These are phyloP conservation scores for Chytridium lagenaria DNA, from an alignment of 371 early-diverging fungal genomes.

Conservation along the genomic window DNA sequence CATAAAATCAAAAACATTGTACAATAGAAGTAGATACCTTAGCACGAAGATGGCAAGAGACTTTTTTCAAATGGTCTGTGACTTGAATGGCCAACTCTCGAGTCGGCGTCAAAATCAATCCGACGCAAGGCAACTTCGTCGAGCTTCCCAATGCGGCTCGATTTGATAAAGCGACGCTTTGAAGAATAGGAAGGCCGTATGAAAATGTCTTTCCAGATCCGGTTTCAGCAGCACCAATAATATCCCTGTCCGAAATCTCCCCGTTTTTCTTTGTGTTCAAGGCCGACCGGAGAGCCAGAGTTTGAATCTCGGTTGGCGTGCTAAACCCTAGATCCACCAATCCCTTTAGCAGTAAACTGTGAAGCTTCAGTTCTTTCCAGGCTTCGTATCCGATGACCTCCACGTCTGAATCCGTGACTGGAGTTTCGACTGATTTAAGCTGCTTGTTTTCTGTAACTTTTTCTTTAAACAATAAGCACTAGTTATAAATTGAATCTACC, in stretches of 20 bases:
- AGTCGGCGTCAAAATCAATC: slow-evolving; percentile 63
- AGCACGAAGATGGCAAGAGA: slow-evolving; percentile 30
- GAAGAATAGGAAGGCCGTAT: slow-evolving; percentile 65
- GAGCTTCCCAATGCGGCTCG: not conserved
- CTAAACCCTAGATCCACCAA: slow-evolving; percentile 74
- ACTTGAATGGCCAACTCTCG: slow-evolving; percentile 72
- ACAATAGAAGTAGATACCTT: slow-evolving; percentile 21
- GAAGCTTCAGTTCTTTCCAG: slow-evolving; percentile 23
- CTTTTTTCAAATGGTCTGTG: slow-evolving; percentile 47
- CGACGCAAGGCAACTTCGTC: slow-evolving; percentile 2
- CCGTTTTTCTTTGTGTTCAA: slow-evolving; percentile 53
- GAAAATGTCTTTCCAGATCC: slow-evolving; percentile 83
- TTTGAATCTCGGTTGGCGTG: slow-evolving; percentile 95
- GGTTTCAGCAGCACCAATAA: slow-evolving; percentile 98
- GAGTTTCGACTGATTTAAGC: too few species aligned
- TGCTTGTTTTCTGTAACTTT: too few species aligned
- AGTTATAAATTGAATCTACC: too few species aligned
- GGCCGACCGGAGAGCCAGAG: slow-evolving; percentile 75
- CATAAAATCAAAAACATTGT: not conserved
- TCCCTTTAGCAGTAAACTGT: slow-evolving; percentile 61
- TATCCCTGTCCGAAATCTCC: slow-evolving; percentile 62
- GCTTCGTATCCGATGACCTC: not conserved
- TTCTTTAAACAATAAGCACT: too few species aligned
- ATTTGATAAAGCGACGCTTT: slow-evolving; percentile 41
- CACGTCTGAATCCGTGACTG: too few species aligned